Percentiles rank a stretch among this genome's conserved stretches.
phyloP scores from a whole-genome alignment of 2,329 filamentous ascomycete genomes.

The Zymoseptoria brevis region DNA sequence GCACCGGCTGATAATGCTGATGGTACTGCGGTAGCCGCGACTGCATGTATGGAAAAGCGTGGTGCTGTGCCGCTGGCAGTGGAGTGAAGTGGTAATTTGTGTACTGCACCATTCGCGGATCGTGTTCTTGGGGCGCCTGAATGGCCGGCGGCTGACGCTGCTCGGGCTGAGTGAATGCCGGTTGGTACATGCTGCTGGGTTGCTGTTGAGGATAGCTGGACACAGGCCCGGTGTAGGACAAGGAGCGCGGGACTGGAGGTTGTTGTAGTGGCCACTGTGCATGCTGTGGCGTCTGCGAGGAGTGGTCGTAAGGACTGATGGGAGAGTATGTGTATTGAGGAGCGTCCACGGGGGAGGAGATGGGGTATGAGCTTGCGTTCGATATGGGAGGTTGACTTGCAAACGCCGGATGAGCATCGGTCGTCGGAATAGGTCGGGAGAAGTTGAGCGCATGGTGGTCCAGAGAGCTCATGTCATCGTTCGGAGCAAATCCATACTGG shows the following conservation, averaged over 20 bases:
- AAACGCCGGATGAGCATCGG: background rate
- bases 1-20: background rate
- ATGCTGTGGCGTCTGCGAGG: background rate
- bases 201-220: background rate
- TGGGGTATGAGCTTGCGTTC: background rate
- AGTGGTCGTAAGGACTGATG: background rate
- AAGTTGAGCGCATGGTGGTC: background rate
- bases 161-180: background rate
- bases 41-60: background rate
- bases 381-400: background rate
- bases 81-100: background rate
- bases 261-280: background rate
- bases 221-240: background rate
- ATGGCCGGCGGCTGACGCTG: background rate
- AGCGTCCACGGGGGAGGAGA: background rate
- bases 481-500: background rate
- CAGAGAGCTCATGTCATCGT: background rate
- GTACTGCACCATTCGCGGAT: background rate
- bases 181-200: background rate
- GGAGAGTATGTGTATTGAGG: background rate
- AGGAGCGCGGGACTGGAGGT: background rate
- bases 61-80: background rate
- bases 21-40: background rate
- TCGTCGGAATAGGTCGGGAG: background rate
- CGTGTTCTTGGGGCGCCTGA: background rate